phyloP scores from a whole-genome alignment of 2,329 filamentous ascomycete genomes.

The Keithomyces neogunnii region DNA sequence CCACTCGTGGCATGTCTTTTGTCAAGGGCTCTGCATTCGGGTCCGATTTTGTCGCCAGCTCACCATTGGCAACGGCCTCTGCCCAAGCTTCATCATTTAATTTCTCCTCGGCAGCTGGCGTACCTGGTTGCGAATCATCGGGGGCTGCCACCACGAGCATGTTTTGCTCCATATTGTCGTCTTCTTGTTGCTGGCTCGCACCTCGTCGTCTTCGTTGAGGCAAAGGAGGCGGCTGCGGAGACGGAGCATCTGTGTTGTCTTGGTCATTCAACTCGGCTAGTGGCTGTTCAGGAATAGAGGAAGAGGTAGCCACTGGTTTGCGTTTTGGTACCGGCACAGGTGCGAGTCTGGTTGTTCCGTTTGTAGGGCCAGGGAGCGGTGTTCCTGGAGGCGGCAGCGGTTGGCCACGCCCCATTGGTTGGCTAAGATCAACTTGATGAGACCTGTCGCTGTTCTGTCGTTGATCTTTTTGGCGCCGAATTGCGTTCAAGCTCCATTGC shows the following conservation, averaged over 20 bases:
- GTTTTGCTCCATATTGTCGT: conserved; percentile 33
- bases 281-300: conserved; percentile 20
- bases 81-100: conserved; percentile 11
- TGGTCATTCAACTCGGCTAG: conserved; percentile 15
- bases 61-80: background rate
- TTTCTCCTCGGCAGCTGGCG: conserved; percentile 34
- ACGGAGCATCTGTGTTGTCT: conserved; percentile 15
- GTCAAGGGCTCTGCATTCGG: conserved; percentile 1
- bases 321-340: conserved; percentile 52
- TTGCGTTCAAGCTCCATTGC: conserved; percentile 51
- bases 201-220: conserved; percentile 36
- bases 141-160: conserved; percentile 60
- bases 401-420: conserved; percentile 76
- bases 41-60: conserved; percentile 3
- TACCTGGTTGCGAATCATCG: conserved; percentile 50
- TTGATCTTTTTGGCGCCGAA: conserved; percentile 40
- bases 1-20: background rate
- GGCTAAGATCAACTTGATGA: conserved; percentile 36
- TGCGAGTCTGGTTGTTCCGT: conserved; percentile 49
- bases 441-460: conserved; percentile 24
- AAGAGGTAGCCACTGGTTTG: conserved; percentile 52
- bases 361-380: conserved; percentile 61
- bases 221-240: conserved; percentile 32
- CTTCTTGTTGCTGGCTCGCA: conserved; percentile 25
- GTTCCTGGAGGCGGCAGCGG: conserved; percentile 74